A percentile compares a stretch with the other conserved stretches of the same genome.
Conservation (phyloP, 169 alveolate genomes). For the Cryptosporidium meleagridis region DNA sequence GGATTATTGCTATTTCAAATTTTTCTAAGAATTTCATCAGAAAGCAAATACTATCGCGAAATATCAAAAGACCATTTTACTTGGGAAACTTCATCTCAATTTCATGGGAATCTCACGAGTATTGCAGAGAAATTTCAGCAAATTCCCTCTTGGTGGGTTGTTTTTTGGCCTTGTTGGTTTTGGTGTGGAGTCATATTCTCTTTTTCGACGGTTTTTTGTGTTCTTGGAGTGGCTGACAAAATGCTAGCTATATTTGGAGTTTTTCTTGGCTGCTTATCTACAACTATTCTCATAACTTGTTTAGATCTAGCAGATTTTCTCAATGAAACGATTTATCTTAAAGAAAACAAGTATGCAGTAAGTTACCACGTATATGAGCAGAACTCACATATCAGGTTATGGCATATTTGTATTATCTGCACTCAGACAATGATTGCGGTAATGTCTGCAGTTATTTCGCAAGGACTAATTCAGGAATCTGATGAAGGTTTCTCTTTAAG, state of each 20-base stretch:
- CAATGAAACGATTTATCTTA: neutral
- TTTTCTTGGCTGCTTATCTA: conserved; percentile 35
- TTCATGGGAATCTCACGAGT: conserved; percentile 30
- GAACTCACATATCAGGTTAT: conserved; percentile 13
- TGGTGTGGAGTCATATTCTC: conserved; percentile 66
- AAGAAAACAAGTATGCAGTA: conserved; percentile 12
- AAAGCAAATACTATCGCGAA: conserved; percentile 28
- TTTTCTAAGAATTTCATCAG: conserved; percentile 42
- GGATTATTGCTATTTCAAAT: conserved; percentile 51
- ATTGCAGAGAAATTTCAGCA: conserved; percentile 53
- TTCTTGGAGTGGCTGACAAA: conserved; percentile 51
- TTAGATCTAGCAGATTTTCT: conserved; percentile 63
- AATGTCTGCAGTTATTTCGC: conserved; percentile 44
- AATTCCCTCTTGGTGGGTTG: conserved; percentile 71
- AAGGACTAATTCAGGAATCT: conserved; percentile 29
- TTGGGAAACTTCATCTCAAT: conserved; percentile 26
- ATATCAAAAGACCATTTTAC: neutral
- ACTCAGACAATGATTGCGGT: conserved; percentile 30
- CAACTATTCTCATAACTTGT: conserved; percentile 21
- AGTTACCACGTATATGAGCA: neutral
- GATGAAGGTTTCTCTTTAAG: conserved; percentile 11
- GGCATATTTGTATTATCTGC: conserved; percentile 56
- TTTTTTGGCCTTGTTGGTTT: conserved; percentile 75
- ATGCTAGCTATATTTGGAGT: conserved; percentile 32
- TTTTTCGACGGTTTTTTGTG: conserved; percentile 53